phyloP scores from a whole-genome alignment of 306 rosid species.

The Pyrus bretschneideri region DNA sequence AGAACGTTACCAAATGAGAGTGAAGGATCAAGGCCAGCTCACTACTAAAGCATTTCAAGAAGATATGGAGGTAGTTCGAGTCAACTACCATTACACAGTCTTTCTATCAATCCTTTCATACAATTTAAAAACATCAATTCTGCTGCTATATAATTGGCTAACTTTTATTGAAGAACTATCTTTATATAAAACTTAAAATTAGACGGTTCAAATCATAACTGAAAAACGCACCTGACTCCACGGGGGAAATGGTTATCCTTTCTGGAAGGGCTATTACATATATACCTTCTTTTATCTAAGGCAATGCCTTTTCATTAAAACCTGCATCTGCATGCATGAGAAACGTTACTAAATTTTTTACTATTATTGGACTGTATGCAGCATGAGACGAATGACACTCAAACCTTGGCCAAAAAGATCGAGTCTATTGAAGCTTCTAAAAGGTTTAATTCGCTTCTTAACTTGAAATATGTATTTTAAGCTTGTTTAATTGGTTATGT shows the following conservation, averaged over 20 bases:
- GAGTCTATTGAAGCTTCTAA: conserved; percentile 55
- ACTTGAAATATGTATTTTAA: neutral
- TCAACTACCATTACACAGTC: neutral
- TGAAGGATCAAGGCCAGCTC: conserved; percentile 34
- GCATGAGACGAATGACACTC: conserved; percentile 33
- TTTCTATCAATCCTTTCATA: neutral
- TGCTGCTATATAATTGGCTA: neutral
- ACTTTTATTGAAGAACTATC: neutral
- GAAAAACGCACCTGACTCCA: too few relatives aligned
- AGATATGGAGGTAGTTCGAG: conserved; percentile 40
- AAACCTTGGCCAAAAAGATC: conserved; percentile 43
- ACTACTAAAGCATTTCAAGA: conserved; percentile 24
- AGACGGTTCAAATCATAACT: neutral
- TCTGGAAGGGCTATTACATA: too few relatives aligned
- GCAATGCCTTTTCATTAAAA: neutral
- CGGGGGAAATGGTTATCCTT: too few relatives aligned
- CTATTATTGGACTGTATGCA: conserved; percentile 22
- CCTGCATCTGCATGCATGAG: neutral
- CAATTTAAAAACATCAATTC: neutral
- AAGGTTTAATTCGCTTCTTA: conserved; percentile 30
- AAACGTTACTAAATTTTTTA: neutral
- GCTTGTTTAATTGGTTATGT: neutral
- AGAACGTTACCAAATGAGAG: conserved; percentile 67
- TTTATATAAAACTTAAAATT: neutral
- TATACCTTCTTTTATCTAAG: neutral